Percentiles rank a stretch among this genome's conserved stretches.
phyloP scores from a whole-genome alignment of 2,329 filamentous ascomycete species.

The Cryphonectria parasitica region DNA sequence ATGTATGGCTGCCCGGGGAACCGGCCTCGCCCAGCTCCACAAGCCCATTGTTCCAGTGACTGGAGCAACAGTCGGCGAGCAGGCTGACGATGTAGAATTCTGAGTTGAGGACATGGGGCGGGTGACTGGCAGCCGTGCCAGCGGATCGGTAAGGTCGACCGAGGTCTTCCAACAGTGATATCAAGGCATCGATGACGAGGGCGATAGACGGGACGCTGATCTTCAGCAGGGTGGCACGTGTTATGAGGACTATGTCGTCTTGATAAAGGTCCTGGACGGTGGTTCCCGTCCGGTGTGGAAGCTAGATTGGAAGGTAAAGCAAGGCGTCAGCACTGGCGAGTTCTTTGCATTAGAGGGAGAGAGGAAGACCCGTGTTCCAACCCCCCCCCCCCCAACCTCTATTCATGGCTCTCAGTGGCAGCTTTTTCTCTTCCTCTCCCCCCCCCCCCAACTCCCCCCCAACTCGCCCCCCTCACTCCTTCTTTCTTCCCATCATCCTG shows the following conservation, averaged over 20 bases:
- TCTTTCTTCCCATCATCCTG: neutral
- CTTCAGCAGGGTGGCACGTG: slow-evolving; percentile 63
- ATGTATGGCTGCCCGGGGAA: slow-evolving; percentile 9
- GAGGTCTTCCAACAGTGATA: slow-evolving; percentile 63
- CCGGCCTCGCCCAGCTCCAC: slow-evolving; percentile 19
- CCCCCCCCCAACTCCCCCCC: neutral
- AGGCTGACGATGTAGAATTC: slow-evolving; percentile 68
- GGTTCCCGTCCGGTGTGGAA: slow-evolving; percentile 66
- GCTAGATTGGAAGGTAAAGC: slow-evolving; percentile 44
- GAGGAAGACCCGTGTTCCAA: neutral
- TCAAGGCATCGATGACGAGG: slow-evolving; percentile 59
- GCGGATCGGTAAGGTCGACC: slow-evolving; percentile 54
- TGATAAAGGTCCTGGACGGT: slow-evolving; percentile 59
- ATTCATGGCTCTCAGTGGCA: neutral
- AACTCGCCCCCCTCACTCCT: too few relatives aligned
- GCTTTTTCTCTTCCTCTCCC: neutral
- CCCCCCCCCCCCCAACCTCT: too few relatives aligned
- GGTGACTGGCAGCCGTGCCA: slow-evolving; percentile 51
- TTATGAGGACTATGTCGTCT: slow-evolving; percentile 65
- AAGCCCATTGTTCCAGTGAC: slow-evolving; percentile 56
- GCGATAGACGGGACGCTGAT: slow-evolving; percentile 59
- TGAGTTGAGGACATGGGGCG: slow-evolving; percentile 64
- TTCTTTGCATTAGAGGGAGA: neutral
- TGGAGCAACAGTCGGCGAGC: slow-evolving; percentile 66
- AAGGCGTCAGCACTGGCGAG: slow-evolving; percentile 23